phyloP scores from a whole-genome alignment of 208 protist genomes.

The Trypanosoma scelopori region DNA sequence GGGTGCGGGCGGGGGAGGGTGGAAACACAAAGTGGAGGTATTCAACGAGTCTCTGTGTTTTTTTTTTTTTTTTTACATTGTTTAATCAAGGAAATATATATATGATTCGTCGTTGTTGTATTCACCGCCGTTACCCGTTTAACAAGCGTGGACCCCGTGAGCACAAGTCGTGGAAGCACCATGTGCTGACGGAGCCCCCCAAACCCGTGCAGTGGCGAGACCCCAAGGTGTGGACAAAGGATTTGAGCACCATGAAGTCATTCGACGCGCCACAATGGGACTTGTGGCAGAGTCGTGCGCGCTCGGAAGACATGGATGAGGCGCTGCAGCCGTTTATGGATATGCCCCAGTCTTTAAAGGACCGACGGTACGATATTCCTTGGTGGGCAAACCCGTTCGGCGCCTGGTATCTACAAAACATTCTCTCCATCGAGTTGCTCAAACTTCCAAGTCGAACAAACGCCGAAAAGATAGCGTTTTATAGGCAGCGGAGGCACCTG shows the following conservation, averaged over 20 bases:
- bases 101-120: constrained; percentile 70
- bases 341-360: constrained; percentile 92
- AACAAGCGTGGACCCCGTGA: constrained; percentile 86
- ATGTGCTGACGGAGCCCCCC: constrained; percentile 86
- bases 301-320: constrained; percentile 91
- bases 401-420: constrained; percentile 92
- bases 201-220: constrained; percentile 90
- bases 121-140: constrained; percentile 79
- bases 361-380: constrained; percentile 90
- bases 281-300: constrained; percentile 83
- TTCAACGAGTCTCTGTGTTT: neutral
- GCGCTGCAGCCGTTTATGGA: constrained; percentile 93
- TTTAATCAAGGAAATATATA: constrained; percentile 1
- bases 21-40: too few species aligned
- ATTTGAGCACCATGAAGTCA: constrained; percentile 88
- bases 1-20: too few species aligned
- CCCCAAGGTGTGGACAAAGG: constrained; percentile 91
- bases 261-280: constrained; percentile 93
- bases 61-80: too few species aligned
- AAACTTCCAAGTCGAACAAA: constrained; percentile 87
- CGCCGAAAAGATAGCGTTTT: constrained; percentile 90
- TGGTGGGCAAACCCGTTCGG: constrained; percentile 95
- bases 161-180: constrained; percentile 90
- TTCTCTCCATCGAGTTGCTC: constrained; percentile 88
- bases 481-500: constrained; percentile 59